Evolutionary conservation across 352 stramenopile genomes (phyloP).

Genomic region (Phytophthora sp.): DNA sequence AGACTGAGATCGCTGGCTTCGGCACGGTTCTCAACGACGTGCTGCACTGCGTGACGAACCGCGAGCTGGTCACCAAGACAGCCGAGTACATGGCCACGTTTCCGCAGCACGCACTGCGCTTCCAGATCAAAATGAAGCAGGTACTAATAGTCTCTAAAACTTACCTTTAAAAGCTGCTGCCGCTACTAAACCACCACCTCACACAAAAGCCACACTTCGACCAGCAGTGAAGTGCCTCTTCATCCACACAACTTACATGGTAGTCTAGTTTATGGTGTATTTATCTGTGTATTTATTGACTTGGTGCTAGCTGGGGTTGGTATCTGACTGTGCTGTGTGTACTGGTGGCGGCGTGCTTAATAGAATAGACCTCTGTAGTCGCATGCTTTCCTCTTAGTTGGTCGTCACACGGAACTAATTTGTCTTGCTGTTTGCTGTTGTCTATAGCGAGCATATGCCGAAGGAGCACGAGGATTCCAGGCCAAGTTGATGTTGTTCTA

Average conservation of each 20-base stretch:
- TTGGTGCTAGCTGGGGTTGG: constrained; percentile 2
- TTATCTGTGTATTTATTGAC: constrained; percentile 1
- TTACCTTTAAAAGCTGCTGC: constrained; percentile 29
- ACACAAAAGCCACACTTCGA: constrained; percentile 4
- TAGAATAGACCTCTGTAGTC: constrained; percentile 38
- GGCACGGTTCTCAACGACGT: constrained; percentile 75
- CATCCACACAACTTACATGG: no score
- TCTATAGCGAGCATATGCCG: constrained; percentile 61
- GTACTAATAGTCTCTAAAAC: constrained; percentile 45
- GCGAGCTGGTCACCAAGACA: constrained; percentile 76
- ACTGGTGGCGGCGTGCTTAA: constrained; percentile 32
- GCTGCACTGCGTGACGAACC: constrained; percentile 68
- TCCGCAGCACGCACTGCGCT: constrained; percentile 74
- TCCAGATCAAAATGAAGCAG: constrained; percentile 92
- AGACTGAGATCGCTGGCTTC: constrained; percentile 81
- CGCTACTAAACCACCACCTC: constrained; percentile 23
- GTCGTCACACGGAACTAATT: constrained; percentile 25
- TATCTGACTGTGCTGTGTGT: constrained; percentile 23
- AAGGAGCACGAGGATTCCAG: constrained; percentile 70
- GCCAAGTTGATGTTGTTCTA: constrained; percentile 89
- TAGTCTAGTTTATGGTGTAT: constrained; percentile 3
- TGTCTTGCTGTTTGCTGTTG: constrained; percentile 18
- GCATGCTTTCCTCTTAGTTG: constrained; percentile 9
- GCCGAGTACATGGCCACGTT: constrained; percentile 76
- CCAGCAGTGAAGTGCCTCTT: background rate